These are phyloP conservation scores for Silene noctiflora DNA, from an alignment of 179 eudicot species.

Conservation along the genomic window DNA sequence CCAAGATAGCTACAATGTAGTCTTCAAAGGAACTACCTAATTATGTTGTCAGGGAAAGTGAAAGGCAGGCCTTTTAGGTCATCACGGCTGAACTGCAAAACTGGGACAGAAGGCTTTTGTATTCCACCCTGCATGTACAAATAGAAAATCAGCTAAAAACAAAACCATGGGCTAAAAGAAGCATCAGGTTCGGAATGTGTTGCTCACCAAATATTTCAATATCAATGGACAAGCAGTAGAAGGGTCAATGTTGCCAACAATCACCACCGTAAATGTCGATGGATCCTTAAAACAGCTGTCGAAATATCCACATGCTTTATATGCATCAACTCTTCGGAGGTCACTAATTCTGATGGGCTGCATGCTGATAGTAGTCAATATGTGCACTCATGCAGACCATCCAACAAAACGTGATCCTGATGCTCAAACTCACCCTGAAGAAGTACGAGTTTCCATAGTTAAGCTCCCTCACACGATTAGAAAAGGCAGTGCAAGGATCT, in stretches of 20 bases:
- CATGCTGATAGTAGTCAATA: slow-evolving; percentile 17
- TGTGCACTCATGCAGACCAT: background rate
- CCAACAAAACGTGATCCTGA: slow-evolving; percentile 1
- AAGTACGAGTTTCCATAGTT: slow-evolving; percentile 85
- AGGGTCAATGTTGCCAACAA: slow-evolving; percentile 87
- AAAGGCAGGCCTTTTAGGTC: slow-evolving; percentile 85
- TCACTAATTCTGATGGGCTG: slow-evolving; percentile 77
- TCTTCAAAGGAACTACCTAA: slow-evolving; percentile 42
- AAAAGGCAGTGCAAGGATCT: slow-evolving; percentile 86
- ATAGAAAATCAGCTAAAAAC: background rate
- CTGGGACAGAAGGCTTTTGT: slow-evolving; percentile 63
- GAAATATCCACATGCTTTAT: slow-evolving; percentile 81
- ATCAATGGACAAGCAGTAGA: slow-evolving; percentile 66
- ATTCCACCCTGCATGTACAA: slow-evolving; percentile 72
- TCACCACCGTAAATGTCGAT: slow-evolving; percentile 76
- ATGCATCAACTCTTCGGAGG: slow-evolving; percentile 69
- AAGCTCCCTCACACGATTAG: slow-evolving; percentile 81
- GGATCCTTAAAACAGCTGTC: slow-evolving; percentile 84
- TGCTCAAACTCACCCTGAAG: slow-evolving; percentile 51
- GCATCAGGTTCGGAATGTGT: slow-evolving; percentile 3
- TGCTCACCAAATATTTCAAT: slow-evolving; percentile 76
- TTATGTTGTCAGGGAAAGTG: slow-evolving; percentile 59
- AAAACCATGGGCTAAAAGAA: slow-evolving; percentile 1
- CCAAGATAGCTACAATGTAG: background rate
- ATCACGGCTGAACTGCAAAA: slow-evolving; percentile 70